Percentiles rank a stretch among this genome's conserved stretches.
Conservation (phyloP, 352 stramenopile species). For the Phytophthora tentaculata region DNA sequence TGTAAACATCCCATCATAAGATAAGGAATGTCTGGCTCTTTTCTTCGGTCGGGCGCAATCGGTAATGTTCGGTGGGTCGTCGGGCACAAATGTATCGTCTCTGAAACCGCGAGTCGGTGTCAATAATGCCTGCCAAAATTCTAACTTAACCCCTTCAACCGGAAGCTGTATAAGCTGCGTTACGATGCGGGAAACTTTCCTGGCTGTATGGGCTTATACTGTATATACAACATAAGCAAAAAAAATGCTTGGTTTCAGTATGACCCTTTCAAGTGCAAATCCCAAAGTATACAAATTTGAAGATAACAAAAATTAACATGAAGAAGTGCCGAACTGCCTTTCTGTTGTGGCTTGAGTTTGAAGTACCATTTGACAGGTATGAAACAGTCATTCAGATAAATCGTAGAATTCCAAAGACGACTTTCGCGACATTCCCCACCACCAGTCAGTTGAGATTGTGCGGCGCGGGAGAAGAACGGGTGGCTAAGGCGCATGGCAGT, state of each 20-base stretch:
- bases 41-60: no score
- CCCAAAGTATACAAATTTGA: background rate
- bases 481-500: background rate
- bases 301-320: background rate
- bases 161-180: constrained; percentile 5
- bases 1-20: no score
- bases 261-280: background rate
- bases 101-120: no score
- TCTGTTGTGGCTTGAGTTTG: background rate
- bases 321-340: background rate
- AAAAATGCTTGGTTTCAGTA: constrained; percentile 10
- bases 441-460: constrained; percentile 4
- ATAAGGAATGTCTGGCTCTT: no score
- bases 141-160: constrained; percentile 13
- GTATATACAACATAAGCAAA: constrained; percentile 19
- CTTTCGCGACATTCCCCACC: background rate
- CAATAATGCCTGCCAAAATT: no score
- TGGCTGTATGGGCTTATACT: background rate
- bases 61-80: no score
- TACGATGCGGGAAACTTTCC: background rate
- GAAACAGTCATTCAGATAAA: background rate
- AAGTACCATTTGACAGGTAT: background rate
- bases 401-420: background rate
- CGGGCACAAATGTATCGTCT: no score
- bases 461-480: background rate